Conservation (phyloP, 2,329 filamentous ascomycete genomes). For the Myriosclerotinia duriaeana region DNA sequence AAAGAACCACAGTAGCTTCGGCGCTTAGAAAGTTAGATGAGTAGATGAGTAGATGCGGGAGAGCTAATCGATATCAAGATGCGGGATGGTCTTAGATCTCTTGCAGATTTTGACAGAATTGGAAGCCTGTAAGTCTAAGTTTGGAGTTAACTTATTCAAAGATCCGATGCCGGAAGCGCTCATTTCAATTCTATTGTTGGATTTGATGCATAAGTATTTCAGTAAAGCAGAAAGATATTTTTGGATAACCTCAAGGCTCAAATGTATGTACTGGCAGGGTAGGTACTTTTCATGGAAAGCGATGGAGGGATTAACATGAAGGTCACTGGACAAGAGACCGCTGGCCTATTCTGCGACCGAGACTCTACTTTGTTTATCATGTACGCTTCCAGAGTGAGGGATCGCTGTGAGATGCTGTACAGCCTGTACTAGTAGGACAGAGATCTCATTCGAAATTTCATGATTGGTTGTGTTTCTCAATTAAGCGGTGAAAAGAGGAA, state of each 20-base stretch:
- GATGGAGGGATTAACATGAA: neutral
- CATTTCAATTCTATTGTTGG: neutral
- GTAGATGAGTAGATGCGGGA: neutral
- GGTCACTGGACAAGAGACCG: constrained; percentile 19
- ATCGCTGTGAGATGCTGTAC: neutral
- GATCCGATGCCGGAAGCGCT: constrained; percentile 2
- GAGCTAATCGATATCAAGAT: constrained; percentile 3
- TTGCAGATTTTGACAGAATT: constrained; percentile 8
- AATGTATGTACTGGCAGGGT: neutral
- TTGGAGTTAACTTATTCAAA: neutral
- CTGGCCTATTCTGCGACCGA: constrained; percentile 13
- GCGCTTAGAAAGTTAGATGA: constrained; percentile 18
- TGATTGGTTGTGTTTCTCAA: constrained; percentile 17
- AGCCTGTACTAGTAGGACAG: constrained; percentile 2
- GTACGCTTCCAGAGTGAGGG: constrained; percentile 13
- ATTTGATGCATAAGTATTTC: neutral
- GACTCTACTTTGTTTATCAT: neutral
- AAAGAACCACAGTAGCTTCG: constrained; percentile 8
- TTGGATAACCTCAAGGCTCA: neutral
- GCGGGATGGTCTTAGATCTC: constrained; percentile 19
- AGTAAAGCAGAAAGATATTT: constrained; percentile 5
- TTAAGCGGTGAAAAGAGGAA: constrained; percentile 17
- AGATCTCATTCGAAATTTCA: constrained; percentile 11
- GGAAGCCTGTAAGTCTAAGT: constrained; percentile 5
- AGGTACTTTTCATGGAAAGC: neutral